These are phyloP conservation scores for Solanum paucissectum DNA, from an alignment of 257 asterid genomes.

Conservation along the genomic window DNA sequence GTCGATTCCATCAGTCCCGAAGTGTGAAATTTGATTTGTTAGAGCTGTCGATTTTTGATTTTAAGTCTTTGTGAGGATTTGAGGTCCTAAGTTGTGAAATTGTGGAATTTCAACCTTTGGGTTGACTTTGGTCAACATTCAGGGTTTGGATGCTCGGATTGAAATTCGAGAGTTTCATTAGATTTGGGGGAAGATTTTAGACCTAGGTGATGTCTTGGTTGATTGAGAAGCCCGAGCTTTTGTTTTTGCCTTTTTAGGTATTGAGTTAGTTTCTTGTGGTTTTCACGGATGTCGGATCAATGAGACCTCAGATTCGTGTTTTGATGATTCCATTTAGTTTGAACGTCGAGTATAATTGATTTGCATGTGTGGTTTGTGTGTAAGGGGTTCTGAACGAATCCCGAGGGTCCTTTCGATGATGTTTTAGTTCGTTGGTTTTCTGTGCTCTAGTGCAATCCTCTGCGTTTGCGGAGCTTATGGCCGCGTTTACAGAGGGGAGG, in stretches of 20 bases:
- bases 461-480: neutral
- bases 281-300: neutral
- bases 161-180: no score
- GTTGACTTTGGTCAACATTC: neutral
- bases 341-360: neutral
- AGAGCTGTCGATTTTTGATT: no score
- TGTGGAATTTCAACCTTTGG: neutral
- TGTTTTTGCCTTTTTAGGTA: neutral
- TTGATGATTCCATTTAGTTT: neutral
- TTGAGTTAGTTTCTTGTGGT: neutral
- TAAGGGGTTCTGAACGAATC: no score
- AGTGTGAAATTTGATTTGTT: fast-evolving
- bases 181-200: neutral
- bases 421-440: no score
- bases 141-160: neutral
- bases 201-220: neutral
- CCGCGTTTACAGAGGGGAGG: neutral
- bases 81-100: neutral
- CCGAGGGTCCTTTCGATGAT: neutral
- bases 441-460: neutral
- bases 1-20: neutral
- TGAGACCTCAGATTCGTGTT: neutral
- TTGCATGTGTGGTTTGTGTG: neutral
- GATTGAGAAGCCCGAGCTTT: neutral
- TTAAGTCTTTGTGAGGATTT: neutral